Percentiles rank a stretch among this genome's conserved stretches.
Conservation (phyloP, 2,329 filamentous ascomycete genomes). For the Cladosporium oxysporum region DNA sequence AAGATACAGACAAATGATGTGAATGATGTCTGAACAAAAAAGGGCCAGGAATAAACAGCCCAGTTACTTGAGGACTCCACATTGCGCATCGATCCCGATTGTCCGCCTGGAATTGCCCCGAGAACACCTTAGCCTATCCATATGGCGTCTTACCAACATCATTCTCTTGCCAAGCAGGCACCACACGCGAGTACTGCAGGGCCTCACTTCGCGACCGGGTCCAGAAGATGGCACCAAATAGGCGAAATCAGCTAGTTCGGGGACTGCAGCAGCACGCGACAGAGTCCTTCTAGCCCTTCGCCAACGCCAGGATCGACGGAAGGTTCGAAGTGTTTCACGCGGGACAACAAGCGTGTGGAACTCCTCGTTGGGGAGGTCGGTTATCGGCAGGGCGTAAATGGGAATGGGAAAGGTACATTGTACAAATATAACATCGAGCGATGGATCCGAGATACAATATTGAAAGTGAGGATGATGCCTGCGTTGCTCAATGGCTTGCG, state of each 20-base stretch:
- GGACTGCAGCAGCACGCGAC: background rate
- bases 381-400: background rate
- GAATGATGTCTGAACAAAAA: background rate
- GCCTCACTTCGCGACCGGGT: background rate
- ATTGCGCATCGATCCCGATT: background rate
- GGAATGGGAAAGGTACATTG: background rate
- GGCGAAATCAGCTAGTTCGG: background rate
- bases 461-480: constrained; percentile 1
- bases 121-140: background rate
- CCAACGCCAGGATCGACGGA: constrained; percentile 2
- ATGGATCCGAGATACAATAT: background rate
- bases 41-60: background rate
- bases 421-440: background rate
- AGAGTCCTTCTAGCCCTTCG: background rate
- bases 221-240: background rate
- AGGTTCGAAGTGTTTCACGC: background rate
- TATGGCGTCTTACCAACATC: background rate
- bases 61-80: background rate
- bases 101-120: background rate
- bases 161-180: background rate
- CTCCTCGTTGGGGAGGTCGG: background rate
- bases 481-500: constrained; percentile 1
- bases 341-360: background rate
- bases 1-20: background rate
- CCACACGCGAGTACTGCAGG: background rate